Conservation (phyloP, 129 eudicot species). For the Daucus carota region DH1_v3.0 NC_030384.2:26548001-26548500, state of each 20-base stretch:
- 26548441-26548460: slow-evolving; percentile 34
- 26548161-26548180: slow-evolving; percentile 1
- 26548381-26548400: slow-evolving; percentile 23
- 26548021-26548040: neutral
- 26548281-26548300: slow-evolving; percentile 1
- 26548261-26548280: neutral
- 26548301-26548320: neutral
- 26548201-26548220: slow-evolving; percentile 5
- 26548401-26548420: slow-evolving; percentile 22
- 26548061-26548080: slow-evolving; percentile 11
- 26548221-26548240: neutral
- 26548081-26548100: slow-evolving; percentile 12
- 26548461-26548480: slow-evolving; percentile 18
- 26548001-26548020: slow-evolving; percentile 22
- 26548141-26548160: neutral
- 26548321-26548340: neutral
- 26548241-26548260: neutral
- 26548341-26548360: too few relatives aligned
- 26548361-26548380: slow-evolving; percentile 25
- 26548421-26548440: slow-evolving; percentile 31
- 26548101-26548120: slow-evolving; percentile 7
- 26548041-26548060: neutral
- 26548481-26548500: slow-evolving; percentile 23
- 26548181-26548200: neutral
- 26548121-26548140: slow-evolving; percentile 4